Base-by-base conservation (phyloP, 2,329 filamentous ascomycete species). In the Nemania sp. region DNA sequence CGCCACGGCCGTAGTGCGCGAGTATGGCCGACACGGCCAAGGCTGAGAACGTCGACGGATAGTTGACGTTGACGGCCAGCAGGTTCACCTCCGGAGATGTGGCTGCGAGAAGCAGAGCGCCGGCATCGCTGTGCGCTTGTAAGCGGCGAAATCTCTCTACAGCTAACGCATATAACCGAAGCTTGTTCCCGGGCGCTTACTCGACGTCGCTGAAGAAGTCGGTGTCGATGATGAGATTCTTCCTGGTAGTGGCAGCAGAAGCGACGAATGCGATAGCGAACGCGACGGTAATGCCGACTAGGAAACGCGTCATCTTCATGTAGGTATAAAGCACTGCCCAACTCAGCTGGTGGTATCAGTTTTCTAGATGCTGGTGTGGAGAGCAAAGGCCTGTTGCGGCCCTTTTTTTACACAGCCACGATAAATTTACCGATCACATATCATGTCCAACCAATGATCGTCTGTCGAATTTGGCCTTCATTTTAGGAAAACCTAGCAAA, bases 161-260 rank as follows among this genome's bases (percentile, higher is more conserved):
- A n/a, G n/a, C n/a, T n/a, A n/a, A n/a, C n/a, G n/a, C n/a, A n/a
- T n/a, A n/a, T n/a, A n/a, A n/a, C n/a, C n/a, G n/a, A n/a, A n/a
- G n/a, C n/a, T n/a, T n/a, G n/a, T n/a, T n/a, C n/a, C n/a, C n/a
- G n/a, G 14, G 9, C 20, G 17, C 68, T 60, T 66, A 76, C 73
- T 78, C 76, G 31, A 77, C 75, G 47, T 78, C 76, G 30, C 72
- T 74, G 60, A 75, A 77, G 9, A 79, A 63, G 52, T 78, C 76
- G 0, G 76, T 78, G 61, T 78, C 76, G 20, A 78, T 68, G 42
- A 79, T 73, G 26, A 78, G 63, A 26, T 72, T 73, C 51, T 72
- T 75, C 26, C 49, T 28, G 6, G 6, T 28, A 28, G 26, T 12
- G 26, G 6, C n/a, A n/a, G n/a, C n/a, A n/a, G n/a, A n/a, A n/a